Evolutionary conservation across 768 basidiomycete species (phyloP), one percentile per base, ranked within the genome.

Genomic region (Agaricus subrufescens): DNA sequence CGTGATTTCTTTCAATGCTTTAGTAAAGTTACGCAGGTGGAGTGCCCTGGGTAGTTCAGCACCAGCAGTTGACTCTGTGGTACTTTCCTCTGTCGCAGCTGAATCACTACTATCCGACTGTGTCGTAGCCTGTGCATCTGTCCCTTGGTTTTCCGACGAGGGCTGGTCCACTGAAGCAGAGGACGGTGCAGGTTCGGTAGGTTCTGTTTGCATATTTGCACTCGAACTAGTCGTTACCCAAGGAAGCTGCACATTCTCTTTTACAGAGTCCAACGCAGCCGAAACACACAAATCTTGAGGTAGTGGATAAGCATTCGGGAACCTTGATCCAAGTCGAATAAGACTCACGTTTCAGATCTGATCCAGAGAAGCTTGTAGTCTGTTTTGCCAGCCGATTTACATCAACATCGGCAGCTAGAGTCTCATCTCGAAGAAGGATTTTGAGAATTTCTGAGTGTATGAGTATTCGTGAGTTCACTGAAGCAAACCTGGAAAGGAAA

Each of bases 361-460:
- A 96, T 14, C 94, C 94, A 55, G 94, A 98, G 69, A 94, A 98
- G 51, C 81, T 84, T 52, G 90, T 89, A 0, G 92, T 92, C 67
- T 82, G 81, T 66, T 78, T 80, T 4, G 89, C 87, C 39, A 94
- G 70, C 25, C 62, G 65, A 47, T 74, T 72, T 15, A 86, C 66
- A 59, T 88, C 82, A 10, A 93, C 72, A 62, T 91, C 89, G 10
- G 74, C 59, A 5, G 79, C 81, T 38, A 95, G 71, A 0, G 62
- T 72, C 69, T 98, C 94, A 61, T 92, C 87, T n/a, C 87, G 82
- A 26, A 96, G 76, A 38, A 94, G 73, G 57, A 98, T 96, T 62
- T 85, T 85, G 50, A 98, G 74, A 59, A 98, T 98, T 62, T 87
- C 94, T 95, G 63, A 42, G 10, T 0, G 31, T 27, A 45, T n/a